Percentiles rank a stretch among this genome's conserved stretches.
phyloP scores from a whole-genome alignment of 441 rosid species.

The Sinapis alba region DNA sequence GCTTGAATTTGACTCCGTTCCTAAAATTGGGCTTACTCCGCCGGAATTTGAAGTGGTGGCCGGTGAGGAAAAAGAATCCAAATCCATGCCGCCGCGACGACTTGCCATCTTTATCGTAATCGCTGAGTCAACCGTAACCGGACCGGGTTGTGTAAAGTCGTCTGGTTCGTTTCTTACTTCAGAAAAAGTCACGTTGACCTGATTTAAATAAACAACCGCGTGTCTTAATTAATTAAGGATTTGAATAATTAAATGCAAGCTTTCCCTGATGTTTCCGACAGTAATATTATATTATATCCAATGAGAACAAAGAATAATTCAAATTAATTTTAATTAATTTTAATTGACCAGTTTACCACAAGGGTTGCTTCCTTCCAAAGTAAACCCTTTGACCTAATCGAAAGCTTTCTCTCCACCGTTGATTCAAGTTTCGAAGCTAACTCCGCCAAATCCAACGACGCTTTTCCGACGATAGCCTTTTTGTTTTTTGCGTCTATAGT shows the following conservation, averaged over 20 bases:
- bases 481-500: slow-evolving; percentile 14
- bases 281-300: slow-evolving; percentile 3
- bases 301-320: slow-evolving; percentile 19
- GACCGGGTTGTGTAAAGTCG: slow-evolving; percentile 27
- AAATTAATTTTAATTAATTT: too few species aligned
- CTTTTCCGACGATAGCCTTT: slow-evolving; percentile 29
- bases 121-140: slow-evolving; percentile 17
- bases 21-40: slow-evolving; percentile 13
- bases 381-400: slow-evolving; percentile 32
- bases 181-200: slow-evolving; percentile 36
- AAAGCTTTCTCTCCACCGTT: slow-evolving; percentile 38
- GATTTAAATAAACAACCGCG: slow-evolving; percentile 27
- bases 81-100: neutral
- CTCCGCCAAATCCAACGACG: slow-evolving; percentile 35
- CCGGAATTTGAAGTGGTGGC: slow-evolving; percentile 27
- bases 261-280: slow-evolving; percentile 14
- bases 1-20: slow-evolving; percentile 10
- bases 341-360: slow-evolving; percentile 28
- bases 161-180: slow-evolving; percentile 34
- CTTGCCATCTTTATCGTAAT: slow-evolving; percentile 14
- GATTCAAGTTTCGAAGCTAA: slow-evolving; percentile 29
- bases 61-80: neutral
- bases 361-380: slow-evolving; percentile 36
- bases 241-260: neutral
- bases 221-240: slow-evolving; percentile 31